Conservation (phyloP, 305 asterid species). For the Rubia tinctorum region DNA sequence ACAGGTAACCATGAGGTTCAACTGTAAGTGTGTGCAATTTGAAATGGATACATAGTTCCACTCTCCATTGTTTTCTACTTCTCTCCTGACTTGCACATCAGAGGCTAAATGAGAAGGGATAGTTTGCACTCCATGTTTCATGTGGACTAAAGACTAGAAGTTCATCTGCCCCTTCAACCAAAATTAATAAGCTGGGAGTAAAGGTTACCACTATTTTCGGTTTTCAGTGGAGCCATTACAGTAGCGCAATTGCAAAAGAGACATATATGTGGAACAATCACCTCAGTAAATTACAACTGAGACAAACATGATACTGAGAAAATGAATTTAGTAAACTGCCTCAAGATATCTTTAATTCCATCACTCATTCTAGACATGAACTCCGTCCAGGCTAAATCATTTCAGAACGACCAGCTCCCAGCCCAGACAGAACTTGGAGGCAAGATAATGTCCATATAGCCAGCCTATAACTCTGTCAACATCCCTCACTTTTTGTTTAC, state of each 20-base stretch:
- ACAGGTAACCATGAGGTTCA: background rate
- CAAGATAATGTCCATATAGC: too few species aligned
- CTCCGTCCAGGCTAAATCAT: background rate
- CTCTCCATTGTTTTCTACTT: background rate
- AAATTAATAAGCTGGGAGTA: background rate
- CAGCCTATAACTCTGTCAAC: too few species aligned
- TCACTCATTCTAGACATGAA: background rate
- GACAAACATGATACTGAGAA: background rate
- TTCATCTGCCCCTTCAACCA: background rate
- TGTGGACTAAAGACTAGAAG: background rate
- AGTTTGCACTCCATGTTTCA: background rate
- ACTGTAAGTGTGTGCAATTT: background rate
- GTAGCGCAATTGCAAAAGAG: background rate
- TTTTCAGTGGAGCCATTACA: background rate
- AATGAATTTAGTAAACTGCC: background rate
- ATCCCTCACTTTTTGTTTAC: background rate
- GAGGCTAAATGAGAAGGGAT: background rate
- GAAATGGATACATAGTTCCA: background rate
- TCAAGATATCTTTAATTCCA: background rate
- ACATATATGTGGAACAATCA: background rate
- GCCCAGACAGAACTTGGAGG: background rate
- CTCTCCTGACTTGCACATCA: constrained; percentile 2
- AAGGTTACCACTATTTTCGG: background rate
- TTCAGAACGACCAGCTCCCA: background rate
- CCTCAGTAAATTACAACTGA: background rate